A percentile compares a stretch with the other conserved stretches of the same genome.
phyloP scores from a whole-genome alignment of 2,329 filamentous ascomycete species.

The Periconia digitata region DNA sequence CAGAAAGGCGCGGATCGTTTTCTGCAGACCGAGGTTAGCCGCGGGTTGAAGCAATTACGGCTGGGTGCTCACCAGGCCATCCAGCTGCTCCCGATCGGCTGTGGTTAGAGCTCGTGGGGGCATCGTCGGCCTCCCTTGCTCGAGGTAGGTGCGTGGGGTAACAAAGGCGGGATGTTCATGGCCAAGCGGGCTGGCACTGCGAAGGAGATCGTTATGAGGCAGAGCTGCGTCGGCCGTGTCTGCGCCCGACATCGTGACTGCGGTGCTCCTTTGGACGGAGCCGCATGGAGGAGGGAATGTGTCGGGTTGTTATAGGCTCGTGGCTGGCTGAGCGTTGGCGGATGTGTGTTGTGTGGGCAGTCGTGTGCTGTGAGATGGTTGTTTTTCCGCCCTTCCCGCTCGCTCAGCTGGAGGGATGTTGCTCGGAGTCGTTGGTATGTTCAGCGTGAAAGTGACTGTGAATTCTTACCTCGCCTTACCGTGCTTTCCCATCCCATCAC shows the following conservation, averaged over 20 bases:
- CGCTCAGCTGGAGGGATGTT: too few species aligned
- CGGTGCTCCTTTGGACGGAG: conserved; percentile 34
- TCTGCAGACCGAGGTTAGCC: conserved; percentile 56
- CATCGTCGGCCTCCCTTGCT: conserved; percentile 26
- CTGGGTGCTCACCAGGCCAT: conserved; percentile 76
- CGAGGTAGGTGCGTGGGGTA: conserved; percentile 42
- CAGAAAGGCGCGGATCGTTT: conserved; percentile 91
- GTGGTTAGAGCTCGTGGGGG: conserved; percentile 53
- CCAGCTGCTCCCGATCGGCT: conserved; percentile 74
- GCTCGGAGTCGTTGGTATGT: too few species aligned
- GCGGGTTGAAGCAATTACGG: conserved; percentile 11
- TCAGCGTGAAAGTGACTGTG: too few species aligned
- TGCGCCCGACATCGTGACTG: conserved; percentile 42
- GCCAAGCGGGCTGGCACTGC: conserved; percentile 28
- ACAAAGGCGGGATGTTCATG: conserved; percentile 40
- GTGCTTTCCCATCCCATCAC: neutral
- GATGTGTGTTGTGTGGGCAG: conserved; percentile 8
- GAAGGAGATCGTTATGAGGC: conserved; percentile 14
- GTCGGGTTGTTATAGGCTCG: neutral
- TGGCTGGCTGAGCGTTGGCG: neutral
- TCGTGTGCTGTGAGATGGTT: neutral
- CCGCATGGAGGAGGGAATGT: conserved; percentile 34
- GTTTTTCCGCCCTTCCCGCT: too few species aligned
- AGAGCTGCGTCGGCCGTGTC: conserved; percentile 31
- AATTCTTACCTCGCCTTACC: conserved; percentile 3